Evolutionary conservation across 1,284 basidiomycete genomes (phyloP).

Genomic region (Pholiota adiposa): DNA sequence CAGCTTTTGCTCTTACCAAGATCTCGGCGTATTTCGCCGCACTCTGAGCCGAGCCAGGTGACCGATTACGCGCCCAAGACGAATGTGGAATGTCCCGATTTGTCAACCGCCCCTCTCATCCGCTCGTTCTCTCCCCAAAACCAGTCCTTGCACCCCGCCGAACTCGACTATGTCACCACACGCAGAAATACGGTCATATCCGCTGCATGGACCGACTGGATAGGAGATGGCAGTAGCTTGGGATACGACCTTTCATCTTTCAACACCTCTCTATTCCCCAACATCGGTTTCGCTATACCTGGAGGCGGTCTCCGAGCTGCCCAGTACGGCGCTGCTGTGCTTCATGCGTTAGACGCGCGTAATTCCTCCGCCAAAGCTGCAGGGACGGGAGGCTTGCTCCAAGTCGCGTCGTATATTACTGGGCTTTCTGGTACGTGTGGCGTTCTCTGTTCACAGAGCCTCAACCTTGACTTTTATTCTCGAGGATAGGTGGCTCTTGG

Average conservation of each 20-base stretch:
- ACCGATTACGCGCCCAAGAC: slow-evolving; percentile 55
- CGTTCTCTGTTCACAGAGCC: neutral
- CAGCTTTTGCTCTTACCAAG: no score
- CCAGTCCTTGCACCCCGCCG: slow-evolving; percentile 54
- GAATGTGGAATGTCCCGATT: slow-evolving; percentile 54
- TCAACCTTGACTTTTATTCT: no score
- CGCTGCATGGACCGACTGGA: slow-evolving; percentile 60
- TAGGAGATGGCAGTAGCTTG: slow-evolving; percentile 54
- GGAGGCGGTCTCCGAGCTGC: slow-evolving; percentile 66
- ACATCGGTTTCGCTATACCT: slow-evolving; percentile 60
- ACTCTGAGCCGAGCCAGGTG: slow-evolving; percentile 31
- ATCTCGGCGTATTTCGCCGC: slow-evolving; percentile 18
- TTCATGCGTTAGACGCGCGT: slow-evolving; percentile 62
- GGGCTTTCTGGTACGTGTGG: slow-evolving; percentile 58
- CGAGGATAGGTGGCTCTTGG: slow-evolving; percentile 66
- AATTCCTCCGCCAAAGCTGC: slow-evolving; percentile 55
- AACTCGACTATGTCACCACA: slow-evolving; percentile 48
- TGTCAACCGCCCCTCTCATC: slow-evolving; percentile 48
- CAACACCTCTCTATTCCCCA: slow-evolving; percentile 43
- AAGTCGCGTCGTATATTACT: slow-evolving; percentile 64
- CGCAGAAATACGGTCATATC: slow-evolving; percentile 47
- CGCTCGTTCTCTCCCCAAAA: slow-evolving; percentile 55
- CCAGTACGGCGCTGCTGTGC: slow-evolving; percentile 59
- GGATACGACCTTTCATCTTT: slow-evolving; percentile 55
- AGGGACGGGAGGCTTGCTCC: slow-evolving; percentile 70